Conservation (phyloP, 108 stramenopile species). For the Cyclotella choctawhatcheeana region DNA sequence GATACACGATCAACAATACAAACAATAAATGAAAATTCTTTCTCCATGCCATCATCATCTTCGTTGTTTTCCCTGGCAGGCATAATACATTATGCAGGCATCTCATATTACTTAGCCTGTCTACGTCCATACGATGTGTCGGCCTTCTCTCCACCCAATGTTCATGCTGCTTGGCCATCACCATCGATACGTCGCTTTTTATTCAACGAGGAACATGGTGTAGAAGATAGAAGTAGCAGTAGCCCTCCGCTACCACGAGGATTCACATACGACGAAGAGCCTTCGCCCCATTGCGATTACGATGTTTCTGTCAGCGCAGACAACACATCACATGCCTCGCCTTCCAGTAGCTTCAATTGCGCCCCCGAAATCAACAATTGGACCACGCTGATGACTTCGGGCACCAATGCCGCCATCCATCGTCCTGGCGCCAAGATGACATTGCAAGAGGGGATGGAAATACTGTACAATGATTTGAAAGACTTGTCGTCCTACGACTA, state of each 20-base stretch:
- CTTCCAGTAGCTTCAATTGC: slow-evolving; percentile 1
- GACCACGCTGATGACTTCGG: slow-evolving; percentile 73
- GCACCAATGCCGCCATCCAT: slow-evolving; percentile 51
- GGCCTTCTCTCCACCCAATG: too few relatives aligned
- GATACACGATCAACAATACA: too few relatives aligned
- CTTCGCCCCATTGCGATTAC: slow-evolving; percentile 22
- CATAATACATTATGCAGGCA: too few relatives aligned
- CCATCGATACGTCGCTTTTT: too few relatives aligned
- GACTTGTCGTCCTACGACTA: slow-evolving; percentile 67
- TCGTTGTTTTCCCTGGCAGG: too few relatives aligned
- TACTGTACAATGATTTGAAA: slow-evolving; percentile 67
- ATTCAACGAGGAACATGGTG: too few relatives aligned
- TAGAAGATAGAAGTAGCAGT: too few relatives aligned
- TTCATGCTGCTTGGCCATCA: too few relatives aligned
- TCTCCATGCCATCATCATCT: too few relatives aligned
- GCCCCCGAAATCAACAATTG: slow-evolving; percentile 81
- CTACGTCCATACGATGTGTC: too few relatives aligned
- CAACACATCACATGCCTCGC: slow-evolving; percentile 11
- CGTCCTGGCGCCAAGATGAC: slow-evolving; percentile 46
- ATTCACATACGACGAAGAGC: slow-evolving; percentile 35
- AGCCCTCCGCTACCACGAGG: slow-evolving; percentile 7
- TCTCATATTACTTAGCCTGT: too few relatives aligned
- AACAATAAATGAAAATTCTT: too few relatives aligned
- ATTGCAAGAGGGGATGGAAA: slow-evolving; percentile 53
- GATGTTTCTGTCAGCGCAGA: slow-evolving; percentile 26